Conservation (phyloP, 2,329 filamentous ascomycete species). For the Pyrenophora tritici-repentis region DNA sequence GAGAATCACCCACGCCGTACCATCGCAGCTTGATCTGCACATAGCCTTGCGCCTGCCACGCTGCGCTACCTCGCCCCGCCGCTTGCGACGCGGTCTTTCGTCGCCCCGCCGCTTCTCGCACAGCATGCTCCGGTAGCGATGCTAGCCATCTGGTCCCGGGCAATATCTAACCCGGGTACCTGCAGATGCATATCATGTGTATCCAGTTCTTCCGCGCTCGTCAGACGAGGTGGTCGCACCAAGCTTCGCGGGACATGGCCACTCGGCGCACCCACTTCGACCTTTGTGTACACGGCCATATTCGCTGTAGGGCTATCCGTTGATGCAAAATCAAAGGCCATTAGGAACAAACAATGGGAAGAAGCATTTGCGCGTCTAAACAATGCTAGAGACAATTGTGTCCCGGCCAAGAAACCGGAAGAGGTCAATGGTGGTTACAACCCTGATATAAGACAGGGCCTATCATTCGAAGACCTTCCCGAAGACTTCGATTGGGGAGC, state of each 20-base stretch:
- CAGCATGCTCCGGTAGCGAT: conserved; percentile 57
- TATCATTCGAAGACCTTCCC: conserved; percentile 19
- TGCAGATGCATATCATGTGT: conserved; percentile 68
- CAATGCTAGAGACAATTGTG: conserved; percentile 4
- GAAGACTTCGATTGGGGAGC: conserved; percentile 30
- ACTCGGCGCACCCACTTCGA: conserved; percentile 61
- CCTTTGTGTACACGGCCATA: conserved; percentile 70
- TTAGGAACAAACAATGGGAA: conserved; percentile 64
- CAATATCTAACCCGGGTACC: conserved; percentile 63
- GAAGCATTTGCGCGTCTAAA: conserved; percentile 55
- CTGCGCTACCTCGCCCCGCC: conserved; percentile 22
- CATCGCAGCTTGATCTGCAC: no score
- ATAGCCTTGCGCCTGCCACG: conserved; percentile 10
- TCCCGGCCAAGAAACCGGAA: neutral
- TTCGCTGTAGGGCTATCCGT: conserved; percentile 67
- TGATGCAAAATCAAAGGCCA: conserved; percentile 64
- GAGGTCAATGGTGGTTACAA: conserved; percentile 1
- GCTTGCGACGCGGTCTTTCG: conserved; percentile 22
- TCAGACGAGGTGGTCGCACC: conserved; percentile 58
- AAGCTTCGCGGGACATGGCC: conserved; percentile 57
- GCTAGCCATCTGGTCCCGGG: conserved; percentile 71
- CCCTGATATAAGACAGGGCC: neutral
- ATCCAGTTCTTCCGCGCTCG: conserved; percentile 54
- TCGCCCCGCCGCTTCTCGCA: conserved; percentile 22
- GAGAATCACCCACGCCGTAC: neutral